phyloP scores from a whole-genome alignment of 2,329 filamentous ascomycete species.

The Westerdykella sp. region DNA sequence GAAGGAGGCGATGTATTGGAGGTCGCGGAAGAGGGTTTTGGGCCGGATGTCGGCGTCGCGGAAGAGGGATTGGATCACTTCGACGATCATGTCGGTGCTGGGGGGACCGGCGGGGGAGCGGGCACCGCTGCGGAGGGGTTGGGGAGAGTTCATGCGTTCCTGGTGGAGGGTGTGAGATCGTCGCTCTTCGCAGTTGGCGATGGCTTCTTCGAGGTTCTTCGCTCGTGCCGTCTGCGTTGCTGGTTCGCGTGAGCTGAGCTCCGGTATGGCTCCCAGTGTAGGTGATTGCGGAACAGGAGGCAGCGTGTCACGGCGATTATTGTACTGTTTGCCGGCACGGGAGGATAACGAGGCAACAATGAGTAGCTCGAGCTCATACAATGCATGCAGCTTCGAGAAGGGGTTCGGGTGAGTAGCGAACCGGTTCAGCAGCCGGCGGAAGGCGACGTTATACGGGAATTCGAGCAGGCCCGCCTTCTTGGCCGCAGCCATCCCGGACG shows the following conservation, averaged over 20 bases:
- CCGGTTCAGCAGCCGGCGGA: conserved; percentile 70
- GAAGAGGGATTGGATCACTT: conserved; percentile 41
- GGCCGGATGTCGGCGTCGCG: conserved; percentile 42
- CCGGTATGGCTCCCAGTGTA: conserved; percentile 40
- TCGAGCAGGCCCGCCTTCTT: conserved; percentile 47
- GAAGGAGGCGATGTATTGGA: conserved; percentile 55
- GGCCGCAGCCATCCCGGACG: conserved; percentile 36
- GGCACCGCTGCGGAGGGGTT: conserved; percentile 26
- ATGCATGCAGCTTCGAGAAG: conserved; percentile 72
- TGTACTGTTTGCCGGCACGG: conserved; percentile 44
- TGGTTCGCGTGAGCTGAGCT: conserved; percentile 41
- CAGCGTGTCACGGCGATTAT: conserved; percentile 36
- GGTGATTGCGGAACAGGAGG: conserved; percentile 41
- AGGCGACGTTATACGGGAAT: conserved; percentile 77
- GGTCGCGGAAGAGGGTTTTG: conserved; percentile 44
- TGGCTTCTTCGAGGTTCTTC: conserved; percentile 56
- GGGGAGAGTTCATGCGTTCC: conserved; percentile 33
- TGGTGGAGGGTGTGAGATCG: conserved; percentile 52
- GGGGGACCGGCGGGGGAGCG: conserved; percentile 35
- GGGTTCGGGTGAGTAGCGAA: conserved; percentile 89
- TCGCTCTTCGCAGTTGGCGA: conserved; percentile 64
- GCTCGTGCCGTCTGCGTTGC: conserved; percentile 39
- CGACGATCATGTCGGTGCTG: conserved; percentile 40
- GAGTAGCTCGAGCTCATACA: conserved; percentile 77
- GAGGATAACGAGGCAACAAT: conserved; percentile 68